Conservation (phyloP, 345 rosid species). For the Bretschneidera sinensis region DNA sequence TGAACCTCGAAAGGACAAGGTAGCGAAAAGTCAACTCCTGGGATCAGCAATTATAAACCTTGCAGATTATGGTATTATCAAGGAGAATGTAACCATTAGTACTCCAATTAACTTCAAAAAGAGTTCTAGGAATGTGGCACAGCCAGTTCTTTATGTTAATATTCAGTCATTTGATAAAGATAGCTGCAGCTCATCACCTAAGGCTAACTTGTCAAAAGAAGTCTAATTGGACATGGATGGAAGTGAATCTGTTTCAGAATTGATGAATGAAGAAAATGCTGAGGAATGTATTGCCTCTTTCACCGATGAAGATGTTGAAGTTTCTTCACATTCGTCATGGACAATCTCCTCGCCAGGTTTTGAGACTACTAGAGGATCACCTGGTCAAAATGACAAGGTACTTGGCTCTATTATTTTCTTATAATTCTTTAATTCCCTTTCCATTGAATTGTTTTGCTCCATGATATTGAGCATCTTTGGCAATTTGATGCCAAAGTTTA, state of each 20-base stretch:
- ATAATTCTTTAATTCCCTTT: background rate
- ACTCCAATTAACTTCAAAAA: conserved; percentile 58
- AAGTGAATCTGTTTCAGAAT: conserved; percentile 56
- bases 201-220: conserved; percentile 35
- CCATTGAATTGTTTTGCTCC: background rate
- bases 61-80: conserved; percentile 64
- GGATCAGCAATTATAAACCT: conserved; percentile 79
- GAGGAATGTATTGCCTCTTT: conserved; percentile 65
- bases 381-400: conserved; percentile 47
- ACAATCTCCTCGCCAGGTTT: conserved; percentile 41
- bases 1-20: conserved; percentile 57
- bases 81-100: conserved; percentile 39
- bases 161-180: conserved; percentile 59
- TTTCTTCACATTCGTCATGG: conserved; percentile 51
- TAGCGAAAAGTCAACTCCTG: conserved; percentile 63
- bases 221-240: conserved; percentile 45
- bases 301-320: conserved; percentile 69
- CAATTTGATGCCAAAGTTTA: too few relatives aligned
- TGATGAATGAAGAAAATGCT: too few relatives aligned
- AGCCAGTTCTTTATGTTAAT: conserved; percentile 50
- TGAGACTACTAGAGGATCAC: conserved; percentile 29
- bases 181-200: too few relatives aligned
- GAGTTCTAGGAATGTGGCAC: conserved; percentile 42
- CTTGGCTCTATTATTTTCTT: conserved; percentile 1
- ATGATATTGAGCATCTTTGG: too few relatives aligned